Evolutionary conservation across 139 green algal species (phyloP).

Genomic region (Volvox africanus): DNA sequence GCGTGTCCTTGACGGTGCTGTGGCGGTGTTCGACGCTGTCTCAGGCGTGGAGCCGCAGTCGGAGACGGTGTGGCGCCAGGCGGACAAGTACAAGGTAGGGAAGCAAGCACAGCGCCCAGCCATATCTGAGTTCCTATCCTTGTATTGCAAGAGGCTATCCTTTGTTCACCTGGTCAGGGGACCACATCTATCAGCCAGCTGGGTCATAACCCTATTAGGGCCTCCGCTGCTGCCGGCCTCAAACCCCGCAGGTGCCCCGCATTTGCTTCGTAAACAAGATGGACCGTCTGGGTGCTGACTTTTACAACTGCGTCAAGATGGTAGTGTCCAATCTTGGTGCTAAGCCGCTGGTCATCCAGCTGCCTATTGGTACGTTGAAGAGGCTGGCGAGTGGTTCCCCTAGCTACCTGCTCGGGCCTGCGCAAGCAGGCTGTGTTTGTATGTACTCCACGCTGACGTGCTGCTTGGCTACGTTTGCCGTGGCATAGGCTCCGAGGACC

Average conservation of each 20-base stretch:
- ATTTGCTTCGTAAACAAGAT: conserved; percentile 99
- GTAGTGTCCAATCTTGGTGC: conserved; percentile 92
- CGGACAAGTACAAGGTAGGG: conserved; percentile 95
- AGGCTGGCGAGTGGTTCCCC: too few relatives aligned
- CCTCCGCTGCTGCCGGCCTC: background rate
- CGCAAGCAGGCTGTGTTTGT: too few relatives aligned
- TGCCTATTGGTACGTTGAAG: conserved; percentile 29
- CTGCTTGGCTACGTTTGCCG: too few relatives aligned
- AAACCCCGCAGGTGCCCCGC: conserved; percentile 73
- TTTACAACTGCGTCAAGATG: conserved; percentile 92
- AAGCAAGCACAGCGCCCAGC: too few relatives aligned
- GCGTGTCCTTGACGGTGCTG: conserved; percentile 97
- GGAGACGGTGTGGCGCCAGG: conserved; percentile 99
- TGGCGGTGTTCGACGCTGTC: conserved; percentile 97
- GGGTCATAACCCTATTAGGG: too few relatives aligned
- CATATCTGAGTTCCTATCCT: too few relatives aligned
- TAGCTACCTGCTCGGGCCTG: too few relatives aligned
- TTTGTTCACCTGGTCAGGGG: too few relatives aligned
- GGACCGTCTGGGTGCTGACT: conserved; percentile 99
- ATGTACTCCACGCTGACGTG: too few relatives aligned
- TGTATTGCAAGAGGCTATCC: too few relatives aligned
- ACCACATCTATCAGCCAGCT: too few relatives aligned
- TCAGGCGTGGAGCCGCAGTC: conserved; percentile 98
- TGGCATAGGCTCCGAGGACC: conserved; percentile 92
- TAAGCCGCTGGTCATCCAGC: conserved; percentile 70